phyloP scores from a whole-genome alignment of 352 stramenopile genomes.

The Pythium aristosporum region DNA sequence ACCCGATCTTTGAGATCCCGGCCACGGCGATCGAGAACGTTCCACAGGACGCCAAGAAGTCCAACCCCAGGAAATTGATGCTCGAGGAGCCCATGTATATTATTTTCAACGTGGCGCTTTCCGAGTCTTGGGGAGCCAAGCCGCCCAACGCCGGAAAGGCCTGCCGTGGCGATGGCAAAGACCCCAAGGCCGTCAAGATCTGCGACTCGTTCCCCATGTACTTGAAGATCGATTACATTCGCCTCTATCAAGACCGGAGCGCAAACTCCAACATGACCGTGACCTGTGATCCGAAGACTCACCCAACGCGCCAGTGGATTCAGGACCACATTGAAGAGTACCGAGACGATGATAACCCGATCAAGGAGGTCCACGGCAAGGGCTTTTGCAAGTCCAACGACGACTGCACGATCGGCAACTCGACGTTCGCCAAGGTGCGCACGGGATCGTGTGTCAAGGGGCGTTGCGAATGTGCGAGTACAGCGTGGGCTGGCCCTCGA shows the following conservation, averaged over 20 bases:
- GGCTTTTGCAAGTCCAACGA: slow-evolving; percentile 52
- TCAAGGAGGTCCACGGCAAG: slow-evolving; percentile 57
- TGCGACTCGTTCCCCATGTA: slow-evolving; percentile 70
- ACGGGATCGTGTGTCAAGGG: slow-evolving; percentile 34
- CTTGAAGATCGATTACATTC: slow-evolving; percentile 80
- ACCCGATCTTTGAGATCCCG: slow-evolving; percentile 88
- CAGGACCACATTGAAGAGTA: slow-evolving; percentile 75
- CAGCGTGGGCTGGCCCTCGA: slow-evolving; percentile 55
- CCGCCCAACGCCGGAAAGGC: slow-evolving; percentile 62
- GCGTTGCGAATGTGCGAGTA: slow-evolving; percentile 48
- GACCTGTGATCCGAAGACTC: slow-evolving; percentile 54
- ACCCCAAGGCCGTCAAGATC: slow-evolving; percentile 47
- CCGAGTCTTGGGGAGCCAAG: slow-evolving; percentile 80
- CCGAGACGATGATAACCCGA: slow-evolving; percentile 56
- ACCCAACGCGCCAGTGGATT: slow-evolving; percentile 80
- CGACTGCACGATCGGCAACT: slow-evolving; percentile 55
- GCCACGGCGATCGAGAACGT: slow-evolving; percentile 49
- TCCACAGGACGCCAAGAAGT: slow-evolving; percentile 47
- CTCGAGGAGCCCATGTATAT: slow-evolving; percentile 94
- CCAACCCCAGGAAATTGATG: slow-evolving; percentile 89
- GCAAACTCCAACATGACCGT: slow-evolving; percentile 47
- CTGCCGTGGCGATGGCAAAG: slow-evolving; percentile 50
- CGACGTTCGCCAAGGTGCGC: slow-evolving; percentile 21
- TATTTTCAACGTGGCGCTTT: slow-evolving; percentile 95
- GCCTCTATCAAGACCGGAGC: slow-evolving; percentile 63